Evolutionary conservation across 2,329 filamentous ascomycete genomes (phyloP).

Genomic region (Fusarium nurragi): DNA sequence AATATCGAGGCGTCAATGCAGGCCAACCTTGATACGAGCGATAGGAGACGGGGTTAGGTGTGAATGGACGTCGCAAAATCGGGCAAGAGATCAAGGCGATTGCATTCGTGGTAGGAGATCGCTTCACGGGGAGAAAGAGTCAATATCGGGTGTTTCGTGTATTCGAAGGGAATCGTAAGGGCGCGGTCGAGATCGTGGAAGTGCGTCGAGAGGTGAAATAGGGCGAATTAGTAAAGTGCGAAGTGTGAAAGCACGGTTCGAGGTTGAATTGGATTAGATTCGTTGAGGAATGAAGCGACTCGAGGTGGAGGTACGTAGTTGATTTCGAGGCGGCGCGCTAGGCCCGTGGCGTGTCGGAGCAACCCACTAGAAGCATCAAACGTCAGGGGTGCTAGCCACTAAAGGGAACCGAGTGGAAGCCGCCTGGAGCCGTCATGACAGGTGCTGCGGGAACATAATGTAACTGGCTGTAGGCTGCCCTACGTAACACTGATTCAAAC

Average conservation of each 20-base stretch:
- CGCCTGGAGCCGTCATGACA: conserved; percentile 3
- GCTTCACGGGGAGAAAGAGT: neutral
- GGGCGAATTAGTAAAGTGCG: conserved; percentile 6
- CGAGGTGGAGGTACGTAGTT: conserved; percentile 11
- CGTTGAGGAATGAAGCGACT: conserved; percentile 31
- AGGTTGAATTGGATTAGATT: conserved; percentile 22
- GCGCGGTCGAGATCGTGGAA: neutral
- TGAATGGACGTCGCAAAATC: conserved; percentile 28
- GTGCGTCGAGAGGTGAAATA: conserved; percentile 2
- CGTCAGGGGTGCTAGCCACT: conserved; percentile 1
- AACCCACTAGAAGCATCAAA: conserved; percentile 28
- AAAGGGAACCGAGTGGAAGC: conserved; percentile 1
- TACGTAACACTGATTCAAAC: neutral
- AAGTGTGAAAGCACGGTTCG: conserved; percentile 28
- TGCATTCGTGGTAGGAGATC: neutral
- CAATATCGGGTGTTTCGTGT: neutral
- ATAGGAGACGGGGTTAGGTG: conserved; percentile 15
- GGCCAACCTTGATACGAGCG: conserved; percentile 7
- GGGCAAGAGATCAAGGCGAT: conserved; percentile 12
- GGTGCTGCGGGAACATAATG: neutral
- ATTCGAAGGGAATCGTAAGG: neutral
- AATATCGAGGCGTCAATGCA: neutral
- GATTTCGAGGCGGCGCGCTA: conserved; percentile 28
- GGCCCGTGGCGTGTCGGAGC: conserved; percentile 35
- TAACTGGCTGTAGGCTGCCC: neutral